These are phyloP conservation scores for Colletotrichum tabaci DNA, from an alignment of 2,329 filamentous ascomycete species.

Conservation along the genomic window DNA sequence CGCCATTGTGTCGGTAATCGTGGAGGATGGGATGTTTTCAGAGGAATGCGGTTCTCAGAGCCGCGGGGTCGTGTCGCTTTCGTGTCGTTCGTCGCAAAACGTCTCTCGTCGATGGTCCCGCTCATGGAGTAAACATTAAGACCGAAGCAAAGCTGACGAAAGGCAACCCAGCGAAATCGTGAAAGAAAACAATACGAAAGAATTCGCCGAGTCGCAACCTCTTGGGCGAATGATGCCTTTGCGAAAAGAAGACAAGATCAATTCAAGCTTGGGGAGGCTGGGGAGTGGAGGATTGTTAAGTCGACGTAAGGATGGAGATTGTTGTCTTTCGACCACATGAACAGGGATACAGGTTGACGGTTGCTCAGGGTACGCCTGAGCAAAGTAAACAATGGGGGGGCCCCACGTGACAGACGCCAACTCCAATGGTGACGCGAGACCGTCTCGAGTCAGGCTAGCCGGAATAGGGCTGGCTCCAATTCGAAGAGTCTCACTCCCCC, in stretches of 20 bases:
- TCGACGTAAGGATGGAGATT: conserved; percentile 42
- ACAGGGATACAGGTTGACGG: conserved; percentile 42
- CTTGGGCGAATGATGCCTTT: conserved; percentile 20
- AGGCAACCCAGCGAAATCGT: conserved; percentile 23
- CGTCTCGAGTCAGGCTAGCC: conserved; percentile 29
- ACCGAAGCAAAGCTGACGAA: conserved; percentile 35
- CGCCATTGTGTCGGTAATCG: conserved; percentile 68
- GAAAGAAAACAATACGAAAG: conserved; percentile 38
- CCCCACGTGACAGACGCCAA: conserved; percentile 42
- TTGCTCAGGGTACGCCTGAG: conserved; percentile 48
- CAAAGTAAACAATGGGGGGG: conserved; percentile 49
- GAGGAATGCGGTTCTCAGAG: conserved; percentile 23
- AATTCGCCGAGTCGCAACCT: conserved; percentile 33
- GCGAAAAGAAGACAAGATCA: conserved; percentile 31
- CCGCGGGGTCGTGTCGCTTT: conserved; percentile 19
- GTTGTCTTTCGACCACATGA: conserved; percentile 39
- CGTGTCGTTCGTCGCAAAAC: conserved; percentile 40
- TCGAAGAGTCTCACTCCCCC: conserved; percentile 7
- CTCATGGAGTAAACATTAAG: conserved; percentile 42
- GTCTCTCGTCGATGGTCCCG: conserved; percentile 31
- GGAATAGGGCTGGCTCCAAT: conserved; percentile 33
- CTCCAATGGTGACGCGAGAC: conserved; percentile 38
- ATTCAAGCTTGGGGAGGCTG: conserved; percentile 39
- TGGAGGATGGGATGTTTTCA: conserved; percentile 59
- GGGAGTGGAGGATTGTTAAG: conserved; percentile 34